Conservation (phyloP, 768 basidiomycete species). For the Lentinula sp. region DNA sequence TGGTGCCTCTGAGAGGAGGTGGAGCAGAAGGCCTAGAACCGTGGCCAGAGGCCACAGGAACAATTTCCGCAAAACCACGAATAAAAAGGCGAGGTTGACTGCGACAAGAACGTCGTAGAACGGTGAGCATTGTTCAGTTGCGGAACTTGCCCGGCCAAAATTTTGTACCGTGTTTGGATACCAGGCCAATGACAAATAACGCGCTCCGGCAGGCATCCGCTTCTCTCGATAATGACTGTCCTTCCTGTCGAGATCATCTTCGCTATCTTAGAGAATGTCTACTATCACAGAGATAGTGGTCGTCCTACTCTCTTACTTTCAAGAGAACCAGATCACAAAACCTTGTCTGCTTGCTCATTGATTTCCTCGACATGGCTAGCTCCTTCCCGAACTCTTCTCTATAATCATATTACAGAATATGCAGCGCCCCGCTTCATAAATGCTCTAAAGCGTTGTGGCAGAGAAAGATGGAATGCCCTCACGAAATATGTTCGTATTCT, state of each 20-base stretch:
- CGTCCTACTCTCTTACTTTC: background rate
- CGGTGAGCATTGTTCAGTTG: background rate
- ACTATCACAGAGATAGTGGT: background rate
- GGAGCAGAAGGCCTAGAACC: background rate
- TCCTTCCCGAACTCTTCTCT: background rate
- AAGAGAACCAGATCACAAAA: background rate
- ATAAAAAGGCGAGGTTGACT: background rate
- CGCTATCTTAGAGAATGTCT: background rate
- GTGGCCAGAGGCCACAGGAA: background rate
- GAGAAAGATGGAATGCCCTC: background rate
- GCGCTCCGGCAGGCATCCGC: background rate
- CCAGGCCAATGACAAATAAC: background rate
- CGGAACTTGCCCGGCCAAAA: background rate
- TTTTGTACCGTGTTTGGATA: background rate
- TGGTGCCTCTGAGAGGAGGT: background rate
- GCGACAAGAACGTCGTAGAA: constrained; percentile 1
- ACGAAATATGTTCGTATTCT: background rate
- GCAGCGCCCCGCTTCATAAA: background rate
- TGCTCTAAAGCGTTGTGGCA: background rate
- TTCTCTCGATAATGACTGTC: background rate
- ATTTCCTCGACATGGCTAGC: background rate
- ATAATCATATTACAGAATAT: background rate
- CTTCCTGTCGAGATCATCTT: constrained; percentile 4
- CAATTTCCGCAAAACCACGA: constrained; percentile 3
- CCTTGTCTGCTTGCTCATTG: background rate